These are phyloP conservation scores for Globisporangium recalcitrans DNA, from an alignment of 352 stramenopile species.

Conservation along the genomic window DNA sequence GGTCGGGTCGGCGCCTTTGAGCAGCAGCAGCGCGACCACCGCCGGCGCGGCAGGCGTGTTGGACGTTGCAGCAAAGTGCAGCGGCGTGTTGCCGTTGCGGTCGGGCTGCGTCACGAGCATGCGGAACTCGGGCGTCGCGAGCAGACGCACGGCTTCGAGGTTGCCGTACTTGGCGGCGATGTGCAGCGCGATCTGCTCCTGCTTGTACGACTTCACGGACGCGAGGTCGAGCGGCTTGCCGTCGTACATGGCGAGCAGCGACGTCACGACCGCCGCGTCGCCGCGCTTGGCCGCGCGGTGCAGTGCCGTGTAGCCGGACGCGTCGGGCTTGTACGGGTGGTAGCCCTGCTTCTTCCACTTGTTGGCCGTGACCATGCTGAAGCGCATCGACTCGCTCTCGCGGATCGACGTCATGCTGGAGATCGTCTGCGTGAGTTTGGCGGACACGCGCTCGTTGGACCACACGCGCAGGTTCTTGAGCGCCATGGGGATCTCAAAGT, in stretches of 20 bases:
- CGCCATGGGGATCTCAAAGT: slow-evolving; percentile 75
- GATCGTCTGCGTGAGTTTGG: slow-evolving; percentile 53
- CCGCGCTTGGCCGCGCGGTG: slow-evolving; percentile 71
- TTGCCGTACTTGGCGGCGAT: slow-evolving; percentile 81
- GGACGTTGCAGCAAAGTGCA: slow-evolving; percentile 77
- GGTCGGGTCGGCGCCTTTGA: slow-evolving; percentile 50
- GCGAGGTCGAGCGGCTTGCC: slow-evolving; percentile 61
- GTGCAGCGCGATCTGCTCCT: slow-evolving; percentile 75
- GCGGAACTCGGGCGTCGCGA: slow-evolving; percentile 54
- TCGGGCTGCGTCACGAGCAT: slow-evolving; percentile 55
- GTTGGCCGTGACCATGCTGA: slow-evolving; percentile 66
- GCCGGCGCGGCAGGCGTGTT: slow-evolving; percentile 36
- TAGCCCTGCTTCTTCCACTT: slow-evolving; percentile 86
- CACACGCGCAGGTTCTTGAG: slow-evolving; percentile 58
- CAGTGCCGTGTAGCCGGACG: slow-evolving; percentile 73
- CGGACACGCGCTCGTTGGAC: slow-evolving; percentile 64
- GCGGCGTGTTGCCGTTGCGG: slow-evolving; percentile 74
- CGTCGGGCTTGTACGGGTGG: slow-evolving; percentile 77
- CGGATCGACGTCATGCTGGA: slow-evolving; percentile 61
- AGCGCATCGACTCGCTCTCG: slow-evolving; percentile 75
- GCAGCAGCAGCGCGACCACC: slow-evolving; percentile 58
- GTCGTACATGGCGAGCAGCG: slow-evolving; percentile 79
- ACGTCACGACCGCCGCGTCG: slow-evolving; percentile 57
- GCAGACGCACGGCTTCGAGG: slow-evolving; percentile 43
- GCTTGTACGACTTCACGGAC: slow-evolving; percentile 57